Conservation (phyloP, 768 basidiomycete species). For the Rhizopogon roseolus region DNA sequence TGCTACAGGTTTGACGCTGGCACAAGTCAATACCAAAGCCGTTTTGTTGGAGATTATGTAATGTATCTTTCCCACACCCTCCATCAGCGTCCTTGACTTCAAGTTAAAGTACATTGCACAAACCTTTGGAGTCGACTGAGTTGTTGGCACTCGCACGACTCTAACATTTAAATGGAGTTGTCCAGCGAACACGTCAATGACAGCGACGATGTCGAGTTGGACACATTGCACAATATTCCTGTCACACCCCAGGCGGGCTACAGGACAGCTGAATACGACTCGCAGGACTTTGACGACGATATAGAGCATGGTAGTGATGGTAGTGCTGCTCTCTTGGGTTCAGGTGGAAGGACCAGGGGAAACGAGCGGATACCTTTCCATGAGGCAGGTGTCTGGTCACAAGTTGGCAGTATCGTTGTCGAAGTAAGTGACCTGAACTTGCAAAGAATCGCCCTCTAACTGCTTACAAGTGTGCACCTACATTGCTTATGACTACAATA, state of each 20-base stretch:
- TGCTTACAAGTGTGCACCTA: constrained; percentile 69
- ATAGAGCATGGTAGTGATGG: constrained; percentile 36
- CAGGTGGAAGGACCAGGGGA: constrained; percentile 23
- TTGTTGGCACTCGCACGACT: no score
- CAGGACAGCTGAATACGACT: constrained; percentile 19
- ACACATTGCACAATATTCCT: constrained; percentile 21
- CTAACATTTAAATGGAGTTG: not conserved
- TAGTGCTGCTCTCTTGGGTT: constrained; percentile 39
- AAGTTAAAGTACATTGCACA: no score
- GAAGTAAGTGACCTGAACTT: constrained; percentile 46
- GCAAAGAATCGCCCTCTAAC: constrained; percentile 1
- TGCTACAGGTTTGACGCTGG: constrained; percentile 19
- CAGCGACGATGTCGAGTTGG: constrained; percentile 28
- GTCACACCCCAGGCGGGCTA: constrained; percentile 17
- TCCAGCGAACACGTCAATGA: not conserved
- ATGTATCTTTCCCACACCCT: constrained; percentile 17
- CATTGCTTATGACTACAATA: constrained; percentile 76
- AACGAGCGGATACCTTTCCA: constrained; percentile 17
- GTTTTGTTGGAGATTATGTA: constrained; percentile 26
- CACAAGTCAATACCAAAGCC: constrained; percentile 15
- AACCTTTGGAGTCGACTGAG: no score
- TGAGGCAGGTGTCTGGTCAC: constrained; percentile 38
- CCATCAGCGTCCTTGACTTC: no score
- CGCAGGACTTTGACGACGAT: constrained; percentile 28
- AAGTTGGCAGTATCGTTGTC: constrained; percentile 57